Percentiles rank a stretch among this genome's conserved stretches.
Evolutionary conservation across 495 filamentous ascomycete genomes (phyloP).

Genomic region (Penicillium cinerascens): DNA sequence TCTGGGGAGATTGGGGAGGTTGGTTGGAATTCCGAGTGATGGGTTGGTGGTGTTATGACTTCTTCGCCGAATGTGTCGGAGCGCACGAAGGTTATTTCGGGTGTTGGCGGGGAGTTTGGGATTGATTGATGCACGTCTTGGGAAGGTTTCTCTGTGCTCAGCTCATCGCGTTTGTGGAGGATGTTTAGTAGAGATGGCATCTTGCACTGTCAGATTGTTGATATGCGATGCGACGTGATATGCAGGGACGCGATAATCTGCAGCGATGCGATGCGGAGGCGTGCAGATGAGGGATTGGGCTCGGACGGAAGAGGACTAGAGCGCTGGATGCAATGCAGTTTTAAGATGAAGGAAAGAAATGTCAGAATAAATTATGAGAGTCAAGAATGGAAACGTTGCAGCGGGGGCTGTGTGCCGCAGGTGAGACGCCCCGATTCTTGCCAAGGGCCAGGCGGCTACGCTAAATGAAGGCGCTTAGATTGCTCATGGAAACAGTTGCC

Average conservation of each 20-base stretch:
- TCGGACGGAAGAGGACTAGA: not conserved
- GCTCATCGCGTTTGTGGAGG: constrained; percentile 68
- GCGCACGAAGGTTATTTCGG: constrained; percentile 80
- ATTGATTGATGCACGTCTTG: not conserved
- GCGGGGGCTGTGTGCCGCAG: not conserved
- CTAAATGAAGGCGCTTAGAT: constrained; percentile 3
- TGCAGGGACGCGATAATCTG: not conserved
- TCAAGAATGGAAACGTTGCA: constrained; percentile 6
- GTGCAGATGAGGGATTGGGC: not conserved
- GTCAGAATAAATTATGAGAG: not conserved
- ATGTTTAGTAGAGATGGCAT: constrained; percentile 71
- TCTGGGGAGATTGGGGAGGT: not conserved
- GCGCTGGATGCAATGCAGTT: not conserved
- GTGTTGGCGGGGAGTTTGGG: constrained; percentile 36
- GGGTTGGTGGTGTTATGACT: constrained; percentile 62
- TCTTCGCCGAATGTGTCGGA: constrained; percentile 79
- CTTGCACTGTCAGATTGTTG: constrained; percentile 11
- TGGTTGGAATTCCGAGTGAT: constrained; percentile 32
- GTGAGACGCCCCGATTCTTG: not conserved
- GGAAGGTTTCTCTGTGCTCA: constrained; percentile 8
- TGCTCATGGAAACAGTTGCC: not conserved
- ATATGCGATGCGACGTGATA: not conserved
- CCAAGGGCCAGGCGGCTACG: constrained; percentile 15
- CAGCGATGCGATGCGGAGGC: constrained; percentile 5
- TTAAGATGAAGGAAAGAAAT: not conserved